A percentile compares a stretch with the other conserved stretches of the same genome.
Conservation (phyloP, 192 early-diverging fungal genomes). For the Backusella luteola region DNA sequence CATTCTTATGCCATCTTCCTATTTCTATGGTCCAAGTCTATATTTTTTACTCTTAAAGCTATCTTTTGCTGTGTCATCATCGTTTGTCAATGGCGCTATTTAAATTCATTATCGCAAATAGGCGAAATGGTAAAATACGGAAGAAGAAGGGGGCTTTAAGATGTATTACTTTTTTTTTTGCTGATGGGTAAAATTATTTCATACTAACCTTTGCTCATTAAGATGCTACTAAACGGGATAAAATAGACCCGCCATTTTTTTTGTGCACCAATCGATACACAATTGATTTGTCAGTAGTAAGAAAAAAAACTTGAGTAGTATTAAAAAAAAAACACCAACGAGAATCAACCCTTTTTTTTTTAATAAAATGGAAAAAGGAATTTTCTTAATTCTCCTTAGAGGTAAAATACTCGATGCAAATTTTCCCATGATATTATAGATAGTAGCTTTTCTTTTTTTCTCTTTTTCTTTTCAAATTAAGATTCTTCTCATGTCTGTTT, state of each 20-base stretch:
- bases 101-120: neutral
- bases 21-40: neutral
- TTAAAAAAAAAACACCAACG: neutral
- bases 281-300: neutral
- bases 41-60: neutral
- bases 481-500: neutral
- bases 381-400: neutral
- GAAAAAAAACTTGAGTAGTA: neutral
- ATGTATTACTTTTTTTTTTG: neutral
- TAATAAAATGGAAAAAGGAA: neutral
- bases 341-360: too few species aligned
- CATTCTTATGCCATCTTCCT: neutral
- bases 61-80: neutral
- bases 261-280: neutral
- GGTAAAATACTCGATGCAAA: neutral
- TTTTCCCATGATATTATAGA: neutral
- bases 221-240: neutral
- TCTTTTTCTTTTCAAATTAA: neutral
- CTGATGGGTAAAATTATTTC: neutral
- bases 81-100: neutral
- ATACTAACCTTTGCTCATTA: neutral
- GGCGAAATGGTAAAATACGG: neutral
- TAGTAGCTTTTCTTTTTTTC: neutral
- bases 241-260: neutral
- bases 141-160: neutral